Percentiles rank a stretch among this genome's conserved stretches.
These are phyloP conservation scores for Cryptosporidium ubiquitum DNA, from an alignment of 169 alveolate genomes.

Conservation along the genomic window DNA sequence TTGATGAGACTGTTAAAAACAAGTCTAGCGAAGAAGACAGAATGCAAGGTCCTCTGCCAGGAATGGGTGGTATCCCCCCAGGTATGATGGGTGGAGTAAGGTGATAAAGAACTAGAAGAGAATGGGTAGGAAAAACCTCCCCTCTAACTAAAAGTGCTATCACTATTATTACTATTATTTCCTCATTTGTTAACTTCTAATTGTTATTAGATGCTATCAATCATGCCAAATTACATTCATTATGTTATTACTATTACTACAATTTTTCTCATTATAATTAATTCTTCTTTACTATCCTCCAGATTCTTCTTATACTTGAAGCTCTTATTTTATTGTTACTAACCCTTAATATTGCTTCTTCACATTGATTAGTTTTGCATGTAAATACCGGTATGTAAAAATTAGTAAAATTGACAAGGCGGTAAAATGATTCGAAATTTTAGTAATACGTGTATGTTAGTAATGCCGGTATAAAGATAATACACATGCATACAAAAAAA, in stretches of 20 bases:
- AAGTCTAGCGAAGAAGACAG: constrained; percentile 85
- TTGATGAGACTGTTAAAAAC: constrained; percentile 96
- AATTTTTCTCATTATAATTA: background rate
- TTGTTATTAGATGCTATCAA: background rate
- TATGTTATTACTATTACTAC: background rate
- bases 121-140: background rate
- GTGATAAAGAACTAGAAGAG: background rate
- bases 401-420: constrained; percentile 11
- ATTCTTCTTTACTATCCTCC: too few relatives aligned
- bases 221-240: background rate
- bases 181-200: background rate
- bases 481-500: constrained; percentile 8
- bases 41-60: constrained; percentile 71
- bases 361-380: background rate
- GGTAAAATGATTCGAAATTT: background rate
- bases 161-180: too few relatives aligned
- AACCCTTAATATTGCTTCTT: background rate
- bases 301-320: too few relatives aligned
- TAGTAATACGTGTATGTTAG: background rate
- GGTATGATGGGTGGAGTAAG: constrained; percentile 24
- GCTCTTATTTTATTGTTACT: background rate
- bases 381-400: background rate
- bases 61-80: constrained; percentile 47
- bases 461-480: constrained; percentile 25
- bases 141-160: background rate